Evolutionary conservation across 2,329 filamentous ascomycete genomes (phyloP), one percentile per base, ranked within the genome.

Genomic region (Aphanocladium album): DNA sequence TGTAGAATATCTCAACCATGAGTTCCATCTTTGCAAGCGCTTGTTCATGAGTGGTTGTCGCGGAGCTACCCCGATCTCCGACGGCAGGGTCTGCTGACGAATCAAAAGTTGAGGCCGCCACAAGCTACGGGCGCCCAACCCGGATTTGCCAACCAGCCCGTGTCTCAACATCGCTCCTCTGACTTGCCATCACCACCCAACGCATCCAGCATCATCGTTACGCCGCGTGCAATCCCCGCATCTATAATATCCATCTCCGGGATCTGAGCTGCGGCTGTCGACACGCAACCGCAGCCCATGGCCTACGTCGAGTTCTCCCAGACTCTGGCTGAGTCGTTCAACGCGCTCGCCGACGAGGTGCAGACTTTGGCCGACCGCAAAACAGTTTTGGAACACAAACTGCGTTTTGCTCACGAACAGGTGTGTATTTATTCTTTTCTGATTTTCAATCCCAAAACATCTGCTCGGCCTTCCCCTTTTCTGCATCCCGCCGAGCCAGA

Each of bases 361-460:
- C 85, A 88, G 74, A 79, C 77, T 60, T 71, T 88, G 70, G 81
- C 81, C 65, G 85, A 88, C 70, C 80, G 82, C 65, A 87, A 87
- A 69, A 86, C 82, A 30, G 81, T 88, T 59, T 75, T 88, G 62
- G 84, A 88, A 74, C 83, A 88, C 73, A 88, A 88, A 73, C 77
- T 88, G 65, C 80, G 83, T 57, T 88, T 84, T 74, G 85, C 85
- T 35, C 84, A 87, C 66, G 84, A 87, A 71, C 84, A 87, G 80
- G 85, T 88, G 79, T 72, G 81, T 69, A 35, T 6, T 35, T 35
- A 35, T 35, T 35, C 33, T 6, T 12, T 6, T 35, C 33, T n/a
- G n/a, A n/a, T n/a, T n/a, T n/a, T n/a, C n/a, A n/a, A n/a, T n/a
- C n/a, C n/a, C n/a, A n/a, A n/a, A n/a, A n/a, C n/a, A n/a, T n/a